Evolutionary conservation across 1,284 basidiomycete genomes (phyloP).

Genomic region (Ceratobasidium sp.): DNA sequence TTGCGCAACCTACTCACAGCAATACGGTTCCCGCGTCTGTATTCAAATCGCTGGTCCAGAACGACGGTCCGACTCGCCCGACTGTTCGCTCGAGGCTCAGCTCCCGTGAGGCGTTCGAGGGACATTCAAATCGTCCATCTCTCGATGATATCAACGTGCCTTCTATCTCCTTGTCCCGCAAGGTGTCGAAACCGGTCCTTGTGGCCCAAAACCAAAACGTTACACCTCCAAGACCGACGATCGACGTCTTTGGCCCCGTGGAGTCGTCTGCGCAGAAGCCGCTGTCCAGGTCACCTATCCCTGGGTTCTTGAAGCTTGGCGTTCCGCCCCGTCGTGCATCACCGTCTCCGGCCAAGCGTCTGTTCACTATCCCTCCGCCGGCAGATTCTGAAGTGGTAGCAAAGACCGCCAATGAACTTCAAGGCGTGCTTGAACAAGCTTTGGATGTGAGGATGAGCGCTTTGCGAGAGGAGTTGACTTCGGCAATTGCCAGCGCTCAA

Average conservation of each 20-base stretch:
- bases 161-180: conserved; percentile 68
- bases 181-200: conserved; percentile 71
- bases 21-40: conserved; percentile 85
- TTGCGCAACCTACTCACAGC: conserved; percentile 77
- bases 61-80: conserved; percentile 75
- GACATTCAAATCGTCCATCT: conserved; percentile 72
- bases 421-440: conserved; percentile 53
- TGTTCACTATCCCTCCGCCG: conserved; percentile 22
- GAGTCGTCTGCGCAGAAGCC: conserved; percentile 30
- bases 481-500: conserved; percentile 77
- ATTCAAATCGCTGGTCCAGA: conserved; percentile 80
- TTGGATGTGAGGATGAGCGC: conserved; percentile 77
- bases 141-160: conserved; percentile 76
- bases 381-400: conserved; percentile 1
- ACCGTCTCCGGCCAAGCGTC: conserved; percentile 28
- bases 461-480: conserved; percentile 64
- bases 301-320: conserved; percentile 38
- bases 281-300: conserved; percentile 32
- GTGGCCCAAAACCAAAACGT: conserved; percentile 55
- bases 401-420: conserved; percentile 9
- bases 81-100: conserved; percentile 79
- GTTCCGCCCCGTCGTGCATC: conserved; percentile 22
- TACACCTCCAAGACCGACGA: conserved; percentile 52
- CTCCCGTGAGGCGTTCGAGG: conserved; percentile 73
- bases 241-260: conserved; percentile 45